A percentile compares a stretch with the other conserved stretches of the same genome.
Evolutionary conservation across 2,329 filamentous ascomycete genomes (phyloP).

Genomic region (Rhinocladiella similis): DNA sequence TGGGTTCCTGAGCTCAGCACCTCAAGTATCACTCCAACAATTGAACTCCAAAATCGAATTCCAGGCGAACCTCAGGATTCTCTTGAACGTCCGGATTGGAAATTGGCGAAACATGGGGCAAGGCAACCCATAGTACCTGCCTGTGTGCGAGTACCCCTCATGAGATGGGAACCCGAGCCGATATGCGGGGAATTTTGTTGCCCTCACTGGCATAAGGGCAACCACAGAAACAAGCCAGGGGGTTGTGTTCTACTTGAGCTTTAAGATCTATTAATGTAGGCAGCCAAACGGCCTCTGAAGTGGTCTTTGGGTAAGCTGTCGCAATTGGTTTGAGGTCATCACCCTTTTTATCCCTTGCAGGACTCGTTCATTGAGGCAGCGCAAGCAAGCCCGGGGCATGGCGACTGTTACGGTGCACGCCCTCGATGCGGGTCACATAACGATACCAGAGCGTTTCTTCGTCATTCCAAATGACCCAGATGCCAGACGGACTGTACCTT

Average conservation of each 20-base stretch:
- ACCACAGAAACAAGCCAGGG: not conserved
- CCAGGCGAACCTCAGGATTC: no score
- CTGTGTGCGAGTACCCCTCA: constrained; percentile 7
- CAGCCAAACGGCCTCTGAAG: no score
- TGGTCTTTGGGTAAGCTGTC: no score
- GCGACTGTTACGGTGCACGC: constrained; percentile 39
- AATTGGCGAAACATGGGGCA: no score
- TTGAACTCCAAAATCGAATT: no score
- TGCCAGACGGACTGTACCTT: constrained; percentile 32
- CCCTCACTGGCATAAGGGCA: not conserved
- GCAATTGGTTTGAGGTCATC: no score
- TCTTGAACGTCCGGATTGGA: no score
- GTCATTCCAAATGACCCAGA: constrained; percentile 29
- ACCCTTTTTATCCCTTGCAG: not conserved
- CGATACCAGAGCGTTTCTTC: constrained; percentile 33
- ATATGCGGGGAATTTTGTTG: not conserved
- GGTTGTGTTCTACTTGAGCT: no score
- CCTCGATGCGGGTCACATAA: constrained; percentile 34
- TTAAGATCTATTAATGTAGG: no score
- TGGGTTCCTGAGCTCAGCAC: no score
- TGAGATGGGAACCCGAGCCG: not conserved
- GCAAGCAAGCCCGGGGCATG: constrained; percentile 6
- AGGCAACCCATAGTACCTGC: no score
- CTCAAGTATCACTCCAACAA: no score
- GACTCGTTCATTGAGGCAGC: not conserved